Percentiles rank a stretch among this genome's conserved stretches.
phyloP scores from a whole-genome alignment of 2,329 filamentous ascomycete species.

The Fusarium floridanum region DNA sequence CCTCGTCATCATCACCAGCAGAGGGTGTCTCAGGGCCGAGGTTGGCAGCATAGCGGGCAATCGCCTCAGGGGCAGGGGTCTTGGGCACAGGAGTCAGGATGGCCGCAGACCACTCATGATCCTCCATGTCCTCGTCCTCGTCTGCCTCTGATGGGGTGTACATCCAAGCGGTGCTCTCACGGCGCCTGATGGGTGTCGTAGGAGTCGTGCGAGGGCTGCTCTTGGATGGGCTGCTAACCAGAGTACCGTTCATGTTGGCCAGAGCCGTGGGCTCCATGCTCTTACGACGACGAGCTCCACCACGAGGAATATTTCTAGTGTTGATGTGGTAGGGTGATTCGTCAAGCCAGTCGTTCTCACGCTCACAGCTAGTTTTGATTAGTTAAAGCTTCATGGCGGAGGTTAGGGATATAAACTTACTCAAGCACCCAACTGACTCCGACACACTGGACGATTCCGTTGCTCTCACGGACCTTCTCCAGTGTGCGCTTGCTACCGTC shows the following conservation, averaged over 20 bases:
- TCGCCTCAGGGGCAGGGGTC: constrained; percentile 68
- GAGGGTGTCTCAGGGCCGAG: constrained; percentile 61
- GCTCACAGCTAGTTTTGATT: constrained; percentile 72
- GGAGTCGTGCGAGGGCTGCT: constrained; percentile 55
- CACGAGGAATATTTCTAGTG: constrained; percentile 74
- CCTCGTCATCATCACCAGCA: constrained; percentile 48
- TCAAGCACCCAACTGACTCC: constrained; percentile 91
- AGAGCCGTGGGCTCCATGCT: constrained; percentile 83
- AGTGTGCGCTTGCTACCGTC: constrained; percentile 85
- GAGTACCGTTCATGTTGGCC: constrained; percentile 75
- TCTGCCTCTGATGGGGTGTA: constrained; percentile 63
- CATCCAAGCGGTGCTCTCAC: constrained; percentile 68
- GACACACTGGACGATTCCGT: constrained; percentile 85
- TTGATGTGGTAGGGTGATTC: constrained; percentile 79
- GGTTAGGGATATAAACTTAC: constrained; percentile 63
- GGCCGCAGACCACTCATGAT: constrained; percentile 57
- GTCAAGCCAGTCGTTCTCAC: constrained; percentile 81
- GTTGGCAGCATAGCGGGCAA: constrained; percentile 65
- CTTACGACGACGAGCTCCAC: constrained; percentile 79
- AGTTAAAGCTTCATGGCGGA: constrained; percentile 32
- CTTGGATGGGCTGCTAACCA: constrained; percentile 61
- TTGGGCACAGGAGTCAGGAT: constrained; percentile 69
- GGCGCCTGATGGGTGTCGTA: constrained; percentile 63
- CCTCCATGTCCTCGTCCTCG: constrained; percentile 55
- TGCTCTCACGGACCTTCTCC: constrained; percentile 80